phyloP scores from a whole-genome alignment of 1,139 yeast genomes.

The Kluyveromyces sp. region DNA sequence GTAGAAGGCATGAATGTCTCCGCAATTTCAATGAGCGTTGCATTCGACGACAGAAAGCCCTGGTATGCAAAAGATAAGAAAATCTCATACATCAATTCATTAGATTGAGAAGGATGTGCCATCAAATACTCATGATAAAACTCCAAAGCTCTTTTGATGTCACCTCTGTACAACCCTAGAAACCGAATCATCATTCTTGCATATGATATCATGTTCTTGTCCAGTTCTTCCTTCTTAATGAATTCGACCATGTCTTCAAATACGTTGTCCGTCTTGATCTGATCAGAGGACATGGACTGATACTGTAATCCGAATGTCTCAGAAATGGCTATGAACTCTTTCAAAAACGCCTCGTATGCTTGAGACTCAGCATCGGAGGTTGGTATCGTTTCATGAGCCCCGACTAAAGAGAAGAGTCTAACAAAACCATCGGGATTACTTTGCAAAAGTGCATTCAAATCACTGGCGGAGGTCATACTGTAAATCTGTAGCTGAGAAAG shows the following conservation, averaged over 20 bases:
- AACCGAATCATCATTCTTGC: constrained; percentile 30
- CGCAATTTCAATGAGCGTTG: constrained; percentile 37
- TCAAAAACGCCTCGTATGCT: constrained; percentile 3
- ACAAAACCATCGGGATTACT: constrained; percentile 11
- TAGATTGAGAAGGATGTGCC: constrained; percentile 34
- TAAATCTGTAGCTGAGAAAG: constrained; percentile 14
- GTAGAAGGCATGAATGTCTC: constrained; percentile 40
- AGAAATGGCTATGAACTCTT: constrained; percentile 10
- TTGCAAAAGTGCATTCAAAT: constrained; percentile 12
- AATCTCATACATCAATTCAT: constrained; percentile 33
- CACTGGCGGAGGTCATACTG: constrained; percentile 9
- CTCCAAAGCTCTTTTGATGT: constrained; percentile 38
- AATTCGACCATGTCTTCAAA: constrained; percentile 4
- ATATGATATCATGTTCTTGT: not conserved
- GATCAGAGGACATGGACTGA: not conserved
- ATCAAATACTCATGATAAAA: constrained; percentile 44
- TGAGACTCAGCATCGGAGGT: constrained; percentile 15
- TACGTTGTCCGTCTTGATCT: not conserved
- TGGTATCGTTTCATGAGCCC: constrained; percentile 10
- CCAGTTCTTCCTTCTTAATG: constrained; percentile 1
- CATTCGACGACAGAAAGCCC: constrained; percentile 36
- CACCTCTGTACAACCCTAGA: constrained; percentile 36
- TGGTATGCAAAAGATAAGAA: constrained; percentile 39
- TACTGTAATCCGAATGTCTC: not conserved
- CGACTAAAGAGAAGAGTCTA: constrained; percentile 13